phyloP scores from a whole-genome alignment of 2,329 filamentous ascomycete genomes.

The Fusarium goolgardi region DNA sequence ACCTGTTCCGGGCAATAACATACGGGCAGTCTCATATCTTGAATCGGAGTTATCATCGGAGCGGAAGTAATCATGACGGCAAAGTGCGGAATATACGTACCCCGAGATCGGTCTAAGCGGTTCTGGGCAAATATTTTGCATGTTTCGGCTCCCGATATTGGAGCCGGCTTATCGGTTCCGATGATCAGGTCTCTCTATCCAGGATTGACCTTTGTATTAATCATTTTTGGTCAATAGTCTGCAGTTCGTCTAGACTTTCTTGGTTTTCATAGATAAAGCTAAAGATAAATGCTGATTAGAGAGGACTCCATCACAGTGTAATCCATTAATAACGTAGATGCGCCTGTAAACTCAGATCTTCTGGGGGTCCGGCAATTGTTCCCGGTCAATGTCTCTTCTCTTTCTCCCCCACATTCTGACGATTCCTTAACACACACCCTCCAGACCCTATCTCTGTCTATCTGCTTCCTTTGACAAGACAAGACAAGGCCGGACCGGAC shows the following conservation, averaged over 20 bases:
- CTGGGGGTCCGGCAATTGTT: slow-evolving; percentile 43
- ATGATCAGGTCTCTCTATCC: neutral
- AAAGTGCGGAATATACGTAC: neutral
- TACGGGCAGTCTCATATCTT: neutral
- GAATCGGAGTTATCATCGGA: slow-evolving; percentile 8
- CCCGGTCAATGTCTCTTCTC: slow-evolving; percentile 40
- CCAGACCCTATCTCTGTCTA: neutral
- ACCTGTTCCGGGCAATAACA: neutral
- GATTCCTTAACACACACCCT: neutral
- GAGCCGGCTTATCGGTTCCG: slow-evolving; percentile 35
- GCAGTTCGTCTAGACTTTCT: slow-evolving; percentile 8
- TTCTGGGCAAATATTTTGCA: slow-evolving; percentile 28
- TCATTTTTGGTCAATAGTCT: neutral
- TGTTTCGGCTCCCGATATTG: neutral
- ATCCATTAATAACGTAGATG: neutral
- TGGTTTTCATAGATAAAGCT: neutral
- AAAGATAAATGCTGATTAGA: neutral
- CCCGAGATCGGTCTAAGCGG: slow-evolving; percentile 7
- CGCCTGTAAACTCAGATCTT: slow-evolving; percentile 3
- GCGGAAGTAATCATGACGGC: neutral
- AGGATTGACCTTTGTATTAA: neutral
- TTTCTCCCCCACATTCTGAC: slow-evolving; percentile 17
- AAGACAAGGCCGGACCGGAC: slow-evolving; percentile 31
- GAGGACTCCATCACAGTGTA: neutral
- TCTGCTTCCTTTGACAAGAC: slow-evolving; percentile 11